phyloP scores from a whole-genome alignment of 164 flowering plant genomes.

The Chimonanthus salicifolius region DNA sequence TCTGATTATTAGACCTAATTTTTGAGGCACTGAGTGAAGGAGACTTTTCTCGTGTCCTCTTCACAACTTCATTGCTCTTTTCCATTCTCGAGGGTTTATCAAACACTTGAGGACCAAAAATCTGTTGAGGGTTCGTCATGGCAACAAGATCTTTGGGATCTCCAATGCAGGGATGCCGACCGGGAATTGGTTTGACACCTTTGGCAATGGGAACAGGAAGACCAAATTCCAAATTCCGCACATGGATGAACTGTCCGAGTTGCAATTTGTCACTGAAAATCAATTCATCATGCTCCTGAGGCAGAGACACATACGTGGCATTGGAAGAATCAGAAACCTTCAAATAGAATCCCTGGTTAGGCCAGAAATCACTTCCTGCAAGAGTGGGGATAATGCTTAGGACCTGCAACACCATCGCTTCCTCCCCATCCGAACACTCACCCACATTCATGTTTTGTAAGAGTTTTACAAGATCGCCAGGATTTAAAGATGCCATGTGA shows the following conservation, averaged over 20 bases:
- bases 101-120: slow-evolving; percentile 4
- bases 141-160: slow-evolving; percentile 42
- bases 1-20: slow-evolving; percentile 8
- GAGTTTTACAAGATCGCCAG: slow-evolving; percentile 61
- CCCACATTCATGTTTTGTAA: slow-evolving; percentile 36
- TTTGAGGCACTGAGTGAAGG: slow-evolving; percentile 39
- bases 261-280: slow-evolving; percentile 43
- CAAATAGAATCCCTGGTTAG: slow-evolving; percentile 61
- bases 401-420: slow-evolving; percentile 47
- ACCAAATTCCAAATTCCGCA: slow-evolving; percentile 39
- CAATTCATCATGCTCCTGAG: slow-evolving; percentile 50
- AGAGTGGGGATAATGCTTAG: slow-evolving; percentile 57
- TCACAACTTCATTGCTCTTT: slow-evolving; percentile 10
- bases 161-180: slow-evolving; percentile 47
- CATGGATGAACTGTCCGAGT: slow-evolving; percentile 64
- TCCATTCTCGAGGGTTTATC: slow-evolving; percentile 9
- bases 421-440: slow-evolving; percentile 16
- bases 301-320: slow-evolving; percentile 51
- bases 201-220: slow-evolving; percentile 52
- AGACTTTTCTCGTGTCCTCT: slow-evolving; percentile 8
- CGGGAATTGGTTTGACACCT: slow-evolving; percentile 51
- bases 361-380: slow-evolving; percentile 57
- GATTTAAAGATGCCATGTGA: slow-evolving; percentile 39
- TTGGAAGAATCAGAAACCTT: slow-evolving; percentile 67
- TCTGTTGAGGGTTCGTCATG: slow-evolving; percentile 10